These are phyloP conservation scores for Salix purpurea DNA, from an alignment of 345 rosid species.

Conservation along the genomic window DNA sequence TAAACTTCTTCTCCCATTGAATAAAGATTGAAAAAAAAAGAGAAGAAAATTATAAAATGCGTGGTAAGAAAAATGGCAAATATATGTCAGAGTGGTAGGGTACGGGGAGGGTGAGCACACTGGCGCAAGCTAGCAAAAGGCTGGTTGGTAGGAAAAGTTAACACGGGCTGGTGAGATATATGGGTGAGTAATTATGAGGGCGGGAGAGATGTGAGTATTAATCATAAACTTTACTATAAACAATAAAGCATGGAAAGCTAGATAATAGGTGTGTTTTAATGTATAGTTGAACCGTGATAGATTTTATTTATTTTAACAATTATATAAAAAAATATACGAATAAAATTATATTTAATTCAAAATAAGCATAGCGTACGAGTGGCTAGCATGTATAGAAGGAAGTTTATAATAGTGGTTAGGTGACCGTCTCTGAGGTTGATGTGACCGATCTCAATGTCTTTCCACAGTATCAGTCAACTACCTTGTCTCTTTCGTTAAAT, in stretches of 20 bases:
- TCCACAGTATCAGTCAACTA: neutral
- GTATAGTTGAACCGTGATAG: too few relatives aligned
- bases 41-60: too few relatives aligned
- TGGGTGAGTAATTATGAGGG: neutral
- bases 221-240: neutral
- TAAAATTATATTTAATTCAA: too few relatives aligned
- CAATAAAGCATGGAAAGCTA: neutral
- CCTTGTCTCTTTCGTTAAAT: neutral
- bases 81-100: too few relatives aligned
- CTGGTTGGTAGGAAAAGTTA: slow-evolving; percentile 15
- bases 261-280: too few relatives aligned
- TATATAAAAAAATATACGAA: too few relatives aligned
- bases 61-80: neutral
- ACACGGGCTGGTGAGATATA: slow-evolving; percentile 27
- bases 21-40: too few relatives aligned
- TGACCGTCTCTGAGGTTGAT: neutral
- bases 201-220: neutral
- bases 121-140: slow-evolving; percentile 25
- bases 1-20: neutral
- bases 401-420: neutral
- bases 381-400: neutral
- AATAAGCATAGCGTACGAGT: neutral
- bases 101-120: neutral
- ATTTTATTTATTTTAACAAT: too few relatives aligned
- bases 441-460: neutral